These are phyloP conservation scores for Serendipita indica DNA, from an alignment of 768 basidiomycete species.

Conservation along the genomic window DNA sequence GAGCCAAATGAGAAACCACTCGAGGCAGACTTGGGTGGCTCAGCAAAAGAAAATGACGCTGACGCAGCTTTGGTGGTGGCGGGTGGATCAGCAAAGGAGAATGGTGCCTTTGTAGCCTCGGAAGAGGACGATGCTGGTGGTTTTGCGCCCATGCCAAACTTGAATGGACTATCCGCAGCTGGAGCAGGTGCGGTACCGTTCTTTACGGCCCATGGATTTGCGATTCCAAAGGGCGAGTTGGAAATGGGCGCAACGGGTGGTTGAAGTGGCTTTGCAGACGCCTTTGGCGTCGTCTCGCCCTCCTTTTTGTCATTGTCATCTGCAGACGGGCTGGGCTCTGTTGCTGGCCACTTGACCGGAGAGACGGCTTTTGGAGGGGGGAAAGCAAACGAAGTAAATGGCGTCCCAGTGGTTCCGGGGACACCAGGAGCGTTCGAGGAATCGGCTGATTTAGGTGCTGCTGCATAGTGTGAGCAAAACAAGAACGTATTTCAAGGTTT, in stretches of 20 bases:
- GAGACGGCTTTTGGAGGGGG: not conserved
- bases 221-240: not conserved
- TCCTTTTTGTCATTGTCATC: not conserved
- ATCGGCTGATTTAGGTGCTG: no score
- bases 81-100: not conserved
- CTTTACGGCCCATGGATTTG: not conserved
- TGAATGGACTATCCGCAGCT: slow-evolving; percentile 1
- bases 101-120: not conserved
- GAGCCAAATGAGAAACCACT: not conserved
- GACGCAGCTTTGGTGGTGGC: not conserved
- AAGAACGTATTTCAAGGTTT: no score
- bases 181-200: not conserved
- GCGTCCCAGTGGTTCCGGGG: not conserved
- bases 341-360: not conserved
- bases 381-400: not conserved
- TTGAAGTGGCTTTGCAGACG: not conserved
- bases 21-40: not conserved
- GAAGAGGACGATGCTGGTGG: not conserved
- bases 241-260: not conserved
- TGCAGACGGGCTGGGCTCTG: not conserved
- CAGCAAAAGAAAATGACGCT: not conserved
- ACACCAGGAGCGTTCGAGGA: not conserved
- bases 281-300: not conserved
- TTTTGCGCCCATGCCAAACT: slow-evolving; percentile 2
- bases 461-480: no score